phyloP scores from a whole-genome alignment of 1,284 basidiomycete genomes.

The Ceratobasidium sp. region DNA sequence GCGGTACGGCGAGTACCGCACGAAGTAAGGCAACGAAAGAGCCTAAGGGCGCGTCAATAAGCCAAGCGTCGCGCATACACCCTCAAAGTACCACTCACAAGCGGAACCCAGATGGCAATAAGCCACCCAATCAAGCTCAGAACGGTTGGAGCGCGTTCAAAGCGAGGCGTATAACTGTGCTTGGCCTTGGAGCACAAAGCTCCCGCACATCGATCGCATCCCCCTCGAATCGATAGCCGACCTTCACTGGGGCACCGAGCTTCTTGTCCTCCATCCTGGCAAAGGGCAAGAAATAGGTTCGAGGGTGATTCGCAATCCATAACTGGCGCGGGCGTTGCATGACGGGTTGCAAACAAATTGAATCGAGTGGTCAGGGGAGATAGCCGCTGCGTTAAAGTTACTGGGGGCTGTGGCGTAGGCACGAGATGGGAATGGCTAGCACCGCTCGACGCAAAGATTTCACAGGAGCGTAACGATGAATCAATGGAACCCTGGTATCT shows the following conservation, averaged over 20 bases:
- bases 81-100: not conserved
- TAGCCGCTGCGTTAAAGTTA: not conserved
- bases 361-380: not conserved
- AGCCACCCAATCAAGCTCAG: slow-evolving; percentile 16
- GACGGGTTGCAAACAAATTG: not conserved
- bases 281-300: not conserved
- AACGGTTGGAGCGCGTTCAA: not conserved
- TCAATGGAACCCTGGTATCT: not conserved
- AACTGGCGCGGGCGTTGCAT: not conserved
- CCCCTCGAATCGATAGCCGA: not conserved
- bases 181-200: not conserved
- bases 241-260: not conserved
- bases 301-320: not conserved
- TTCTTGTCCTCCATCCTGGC: not conserved
- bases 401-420: not conserved
- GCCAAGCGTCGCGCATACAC: not conserved
- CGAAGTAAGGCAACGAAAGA: slow-evolving; percentile 1
- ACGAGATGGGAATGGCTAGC: not conserved
- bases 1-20: not conserved
- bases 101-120: slow-evolving; percentile 2
- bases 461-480: too few species aligned
- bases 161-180: not conserved
- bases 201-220: not conserved
- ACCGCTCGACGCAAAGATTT: not conserved
- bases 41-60: not conserved